Percentiles rank a stretch among this genome's conserved stretches.
Evolutionary conservation across 345 rosid species (phyloP).

Genomic region (Pistacia vera): DNA sequence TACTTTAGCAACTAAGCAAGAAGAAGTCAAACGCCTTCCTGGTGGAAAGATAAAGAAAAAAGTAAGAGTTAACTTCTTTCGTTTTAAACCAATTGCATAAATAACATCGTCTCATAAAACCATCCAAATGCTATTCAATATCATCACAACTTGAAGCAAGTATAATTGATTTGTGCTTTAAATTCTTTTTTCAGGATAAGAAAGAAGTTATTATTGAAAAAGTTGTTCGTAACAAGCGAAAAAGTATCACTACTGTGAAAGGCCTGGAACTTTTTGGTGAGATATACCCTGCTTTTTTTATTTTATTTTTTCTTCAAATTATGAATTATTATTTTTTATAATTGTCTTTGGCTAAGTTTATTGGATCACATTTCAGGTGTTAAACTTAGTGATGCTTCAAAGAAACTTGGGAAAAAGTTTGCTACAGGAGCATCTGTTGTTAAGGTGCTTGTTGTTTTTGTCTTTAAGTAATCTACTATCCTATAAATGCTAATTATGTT

Average conservation of each 20-base stretch:
- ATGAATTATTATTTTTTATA: neutral
- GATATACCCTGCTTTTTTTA: neutral
- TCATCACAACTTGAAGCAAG: neutral
- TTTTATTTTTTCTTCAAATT: neutral
- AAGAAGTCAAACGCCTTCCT: constrained; percentile 52
- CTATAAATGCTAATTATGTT: neutral
- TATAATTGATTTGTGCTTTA: constrained; percentile 2
- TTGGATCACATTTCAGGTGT: constrained; percentile 34
- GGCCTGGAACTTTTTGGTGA: constrained; percentile 58
- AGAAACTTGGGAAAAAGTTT: constrained; percentile 55
- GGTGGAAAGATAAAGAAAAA: constrained; percentile 57
- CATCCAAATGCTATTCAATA: neutral
- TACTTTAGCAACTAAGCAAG: constrained; percentile 32
- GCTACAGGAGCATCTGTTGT: constrained; percentile 65
- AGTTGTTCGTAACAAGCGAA: constrained; percentile 51
- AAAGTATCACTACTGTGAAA: constrained; percentile 53
- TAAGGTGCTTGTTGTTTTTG: constrained; percentile 35
- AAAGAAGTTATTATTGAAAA: constrained; percentile 56
- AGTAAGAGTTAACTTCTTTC: constrained; percentile 23
- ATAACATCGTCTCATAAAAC: neutral
- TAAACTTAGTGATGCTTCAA: constrained; percentile 59
- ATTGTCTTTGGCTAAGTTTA: neutral
- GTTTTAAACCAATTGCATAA: neutral
- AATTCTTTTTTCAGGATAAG: constrained; percentile 35
- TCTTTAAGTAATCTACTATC: neutral